Evolutionary conservation across 129 eudicot genomes (phyloP).

Genomic region (Pseudognaphalium luteoalbum): DNA sequence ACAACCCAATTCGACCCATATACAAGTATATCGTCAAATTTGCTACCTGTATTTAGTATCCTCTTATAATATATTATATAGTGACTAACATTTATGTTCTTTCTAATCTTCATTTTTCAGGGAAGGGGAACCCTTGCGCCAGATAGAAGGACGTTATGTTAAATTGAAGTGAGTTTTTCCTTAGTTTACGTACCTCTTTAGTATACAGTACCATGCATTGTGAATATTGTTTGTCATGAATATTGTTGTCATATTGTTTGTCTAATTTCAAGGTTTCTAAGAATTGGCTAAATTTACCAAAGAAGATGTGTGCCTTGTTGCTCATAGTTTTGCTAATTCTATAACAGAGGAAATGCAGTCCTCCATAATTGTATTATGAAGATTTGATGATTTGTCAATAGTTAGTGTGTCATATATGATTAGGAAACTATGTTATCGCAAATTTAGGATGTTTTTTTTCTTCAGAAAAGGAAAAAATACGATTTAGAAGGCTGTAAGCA

Average conservation of each 20-base stretch:
- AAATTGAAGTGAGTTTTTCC: conserved; percentile 71
- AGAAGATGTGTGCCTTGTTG: not conserved
- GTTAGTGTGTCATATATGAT: not conserved
- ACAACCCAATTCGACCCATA: not conserved
- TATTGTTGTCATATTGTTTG: not conserved
- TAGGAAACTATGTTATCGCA: not conserved
- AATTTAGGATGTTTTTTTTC: too few relatives aligned
- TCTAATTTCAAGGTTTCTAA: not conserved
- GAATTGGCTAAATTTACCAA: not conserved
- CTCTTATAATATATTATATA: conserved; percentile 1
- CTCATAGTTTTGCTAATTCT: not conserved
- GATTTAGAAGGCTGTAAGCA: not conserved
- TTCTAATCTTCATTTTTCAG: conserved; percentile 42
- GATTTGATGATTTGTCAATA: not conserved
- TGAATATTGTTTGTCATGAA: not conserved
- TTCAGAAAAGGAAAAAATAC: not conserved
- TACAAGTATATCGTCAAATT: not conserved
- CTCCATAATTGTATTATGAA: not conserved
- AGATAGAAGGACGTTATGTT: conserved; percentile 68
- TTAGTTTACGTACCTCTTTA: not conserved
- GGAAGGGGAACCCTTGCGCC: conserved; percentile 76
- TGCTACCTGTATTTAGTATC: conserved; percentile 4
- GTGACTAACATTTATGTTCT: not conserved
- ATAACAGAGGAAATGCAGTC: not conserved
- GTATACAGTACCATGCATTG: not conserved